These are phyloP conservation scores for Fragaria nilgerrensis DNA, from an alignment of 306 rosid genomes.

Conservation along the genomic window DNA sequence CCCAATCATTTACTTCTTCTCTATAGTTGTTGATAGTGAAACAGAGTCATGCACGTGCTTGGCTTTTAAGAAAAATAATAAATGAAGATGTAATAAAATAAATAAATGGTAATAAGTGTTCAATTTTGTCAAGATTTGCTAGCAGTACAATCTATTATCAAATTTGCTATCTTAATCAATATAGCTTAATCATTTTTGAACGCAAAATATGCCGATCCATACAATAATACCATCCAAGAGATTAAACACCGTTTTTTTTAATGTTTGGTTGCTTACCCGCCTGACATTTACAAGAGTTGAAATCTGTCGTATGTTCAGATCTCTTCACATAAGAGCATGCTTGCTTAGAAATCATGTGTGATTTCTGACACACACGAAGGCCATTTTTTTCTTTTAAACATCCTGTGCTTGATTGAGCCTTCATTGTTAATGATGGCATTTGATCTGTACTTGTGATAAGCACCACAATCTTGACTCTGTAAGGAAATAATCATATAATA, in stretches of 20 bases:
- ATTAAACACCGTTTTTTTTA: background rate
- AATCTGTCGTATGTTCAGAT: slow-evolving; percentile 49
- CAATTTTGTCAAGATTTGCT: background rate
- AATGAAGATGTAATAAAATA: background rate
- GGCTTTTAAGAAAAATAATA: background rate
- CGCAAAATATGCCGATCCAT: background rate
- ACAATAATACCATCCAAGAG: slow-evolving; percentile 1
- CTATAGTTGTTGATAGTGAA: background rate
- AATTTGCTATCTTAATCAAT: background rate
- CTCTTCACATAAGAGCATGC: slow-evolving; percentile 47
- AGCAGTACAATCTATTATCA: background rate
- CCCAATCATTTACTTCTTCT: background rate
- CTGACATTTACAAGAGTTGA: slow-evolving; percentile 48
- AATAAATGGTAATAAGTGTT: background rate
- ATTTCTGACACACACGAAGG: slow-evolving; percentile 69
- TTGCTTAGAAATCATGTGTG: slow-evolving; percentile 72
- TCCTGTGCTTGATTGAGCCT: slow-evolving; percentile 69
- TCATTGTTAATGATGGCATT: slow-evolving; percentile 98
- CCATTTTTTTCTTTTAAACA: slow-evolving; percentile 75
- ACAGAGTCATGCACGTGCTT: background rate
- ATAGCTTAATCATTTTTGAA: slow-evolving; percentile 1
- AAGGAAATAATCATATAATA: slow-evolving; percentile 14
- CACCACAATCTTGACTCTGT: slow-evolving; percentile 45
- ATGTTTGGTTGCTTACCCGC: slow-evolving; percentile 54
- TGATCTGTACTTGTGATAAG: slow-evolving; percentile 53